Evolutionary conservation across 1,284 basidiomycete species (phyloP), one percentile per base, ranked within the genome.

Genomic region (Fomitopsis pinicola): DNA sequence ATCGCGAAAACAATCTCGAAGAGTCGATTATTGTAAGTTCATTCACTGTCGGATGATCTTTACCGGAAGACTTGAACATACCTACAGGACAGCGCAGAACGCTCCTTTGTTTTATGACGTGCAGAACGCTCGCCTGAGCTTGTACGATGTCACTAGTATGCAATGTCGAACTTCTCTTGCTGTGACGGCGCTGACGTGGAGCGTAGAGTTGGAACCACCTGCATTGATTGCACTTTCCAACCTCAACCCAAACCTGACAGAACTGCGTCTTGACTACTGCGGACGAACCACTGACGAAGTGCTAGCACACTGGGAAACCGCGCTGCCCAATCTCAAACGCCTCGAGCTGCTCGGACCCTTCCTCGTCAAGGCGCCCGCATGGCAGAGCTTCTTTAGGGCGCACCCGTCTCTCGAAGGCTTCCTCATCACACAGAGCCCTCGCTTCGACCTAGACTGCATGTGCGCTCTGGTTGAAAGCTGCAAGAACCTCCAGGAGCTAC

Each of bases 121-220:
- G 1, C 75, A 83, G 44, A 89, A 95, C 62, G 82, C 79, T 1
- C 82, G 79, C 6, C 78, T 99, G 42, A 86, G 82, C 0, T 77
- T 99, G 55, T 97, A 95, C 71, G 97, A 99, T 75, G 94, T 90
- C 63, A 97, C 96, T 1, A 88, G 94, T 95, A 73, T 64, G 90
- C 79, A 5, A 2, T 33, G 58, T 26, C 48, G 6, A 7, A 2
- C 36, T 6, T 56, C 36, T n/a, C 36, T 15, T 59, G 59, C 60
- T 1, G 40, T 17, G 54, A 50, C 30, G 19, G 17, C 53, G 15
- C 55, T 62, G 10, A 62, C 17, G 12, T 36, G 5, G 6, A 5
- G 5, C 3, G 4, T 65, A 95, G 92, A 87, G 52, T 81, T 97
- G 33, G 76, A 83, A 0, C 82, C 90, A 1, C 75, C 83, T 2